These are phyloP conservation scores for Trichocladium uniseriatum DNA, from an alignment of 495 filamentous ascomycete genomes.

Conservation along the genomic window DNA sequence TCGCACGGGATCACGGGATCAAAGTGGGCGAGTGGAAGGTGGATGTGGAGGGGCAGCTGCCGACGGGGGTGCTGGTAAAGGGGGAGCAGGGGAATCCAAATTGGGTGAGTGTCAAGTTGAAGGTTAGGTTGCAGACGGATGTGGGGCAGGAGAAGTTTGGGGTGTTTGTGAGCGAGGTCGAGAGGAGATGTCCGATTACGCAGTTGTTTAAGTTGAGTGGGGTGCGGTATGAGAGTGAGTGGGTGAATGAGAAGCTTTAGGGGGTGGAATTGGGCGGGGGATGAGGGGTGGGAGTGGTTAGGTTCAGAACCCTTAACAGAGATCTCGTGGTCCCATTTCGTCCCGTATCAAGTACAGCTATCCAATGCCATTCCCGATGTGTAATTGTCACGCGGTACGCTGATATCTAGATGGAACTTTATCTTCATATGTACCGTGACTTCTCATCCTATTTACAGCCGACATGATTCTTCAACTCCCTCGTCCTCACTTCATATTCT, in stretches of 20 bases:
- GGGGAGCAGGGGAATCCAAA: slow-evolving; percentile 21
- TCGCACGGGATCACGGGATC: slow-evolving; percentile 18
- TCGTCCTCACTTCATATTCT: slow-evolving; percentile 27
- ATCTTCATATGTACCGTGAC: no score
- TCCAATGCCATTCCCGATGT: no score
- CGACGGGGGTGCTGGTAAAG: slow-evolving; percentile 14
- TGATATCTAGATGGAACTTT: no score
- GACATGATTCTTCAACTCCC: no score
- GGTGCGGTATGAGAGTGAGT: slow-evolving; percentile 15
- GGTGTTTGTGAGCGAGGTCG: slow-evolving; percentile 16
- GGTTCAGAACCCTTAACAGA: no score
- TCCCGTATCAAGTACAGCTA: no score
- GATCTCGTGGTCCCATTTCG: no score
- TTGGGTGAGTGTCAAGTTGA: slow-evolving; percentile 16
- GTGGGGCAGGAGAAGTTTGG: slow-evolving; percentile 4
- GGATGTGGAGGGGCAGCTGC: slow-evolving; percentile 14
- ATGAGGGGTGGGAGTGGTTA: no score
- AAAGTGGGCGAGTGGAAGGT: slow-evolving; percentile 17
- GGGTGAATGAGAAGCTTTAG: slow-evolving; percentile 19
- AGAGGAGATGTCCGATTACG: slow-evolving; percentile 22
- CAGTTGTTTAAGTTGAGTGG: slow-evolving; percentile 21
- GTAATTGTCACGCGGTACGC: no score
- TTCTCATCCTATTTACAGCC: no score
- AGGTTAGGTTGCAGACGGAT: slow-evolving; percentile 19
- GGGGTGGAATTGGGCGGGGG: no score